phyloP scores from a whole-genome alignment of 257 asterid species.

The Cinchona pubescens region DNA sequence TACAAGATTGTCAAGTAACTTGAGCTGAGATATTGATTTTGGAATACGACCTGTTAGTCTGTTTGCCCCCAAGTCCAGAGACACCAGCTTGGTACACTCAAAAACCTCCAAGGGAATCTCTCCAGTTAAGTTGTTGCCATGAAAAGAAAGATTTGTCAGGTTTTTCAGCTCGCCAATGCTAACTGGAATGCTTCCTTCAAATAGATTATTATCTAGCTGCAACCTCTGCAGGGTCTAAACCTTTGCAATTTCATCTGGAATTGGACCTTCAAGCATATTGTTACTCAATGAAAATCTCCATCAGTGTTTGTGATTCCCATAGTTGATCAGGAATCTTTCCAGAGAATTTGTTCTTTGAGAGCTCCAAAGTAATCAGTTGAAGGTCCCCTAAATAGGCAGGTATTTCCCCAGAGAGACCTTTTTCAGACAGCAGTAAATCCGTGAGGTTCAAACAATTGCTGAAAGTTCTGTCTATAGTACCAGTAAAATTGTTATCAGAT shows the following conservation, averaged over 20 bases:
- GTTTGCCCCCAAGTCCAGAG: slow-evolving; percentile 62
- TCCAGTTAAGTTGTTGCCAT: slow-evolving; percentile 62
- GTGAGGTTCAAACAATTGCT: slow-evolving; percentile 42
- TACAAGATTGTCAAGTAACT: slow-evolving; percentile 67
- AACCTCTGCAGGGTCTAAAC: slow-evolving; percentile 41
- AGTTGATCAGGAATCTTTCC: slow-evolving; percentile 59
- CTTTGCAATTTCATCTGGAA: slow-evolving; percentile 36
- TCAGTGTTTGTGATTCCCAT: slow-evolving; percentile 65
- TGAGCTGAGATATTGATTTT: slow-evolving; percentile 44
- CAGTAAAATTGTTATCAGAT: slow-evolving; percentile 57
- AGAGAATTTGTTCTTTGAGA: slow-evolving; percentile 50
- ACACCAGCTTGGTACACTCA: slow-evolving; percentile 56
- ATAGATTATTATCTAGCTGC: slow-evolving; percentile 57
- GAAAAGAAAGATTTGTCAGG: slow-evolving; percentile 67
- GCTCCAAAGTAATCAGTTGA: slow-evolving; percentile 48
- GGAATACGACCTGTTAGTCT: slow-evolving; percentile 53
- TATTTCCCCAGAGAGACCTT: slow-evolving; percentile 52
- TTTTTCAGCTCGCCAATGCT: slow-evolving; percentile 56
- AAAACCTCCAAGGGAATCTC: slow-evolving; percentile 61
- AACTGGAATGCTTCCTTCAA: slow-evolving; percentile 58
- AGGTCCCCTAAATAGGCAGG: slow-evolving; percentile 68
- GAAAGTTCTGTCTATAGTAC: slow-evolving; percentile 47
- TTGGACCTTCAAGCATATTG: slow-evolving; percentile 52
- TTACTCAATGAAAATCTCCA: slow-evolving; percentile 46
- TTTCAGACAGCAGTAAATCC: slow-evolving; percentile 58